These are phyloP conservation scores for Vigna reflexopilosa DNA, from an alignment of 306 rosid genomes.

Conservation along the genomic window DNA sequence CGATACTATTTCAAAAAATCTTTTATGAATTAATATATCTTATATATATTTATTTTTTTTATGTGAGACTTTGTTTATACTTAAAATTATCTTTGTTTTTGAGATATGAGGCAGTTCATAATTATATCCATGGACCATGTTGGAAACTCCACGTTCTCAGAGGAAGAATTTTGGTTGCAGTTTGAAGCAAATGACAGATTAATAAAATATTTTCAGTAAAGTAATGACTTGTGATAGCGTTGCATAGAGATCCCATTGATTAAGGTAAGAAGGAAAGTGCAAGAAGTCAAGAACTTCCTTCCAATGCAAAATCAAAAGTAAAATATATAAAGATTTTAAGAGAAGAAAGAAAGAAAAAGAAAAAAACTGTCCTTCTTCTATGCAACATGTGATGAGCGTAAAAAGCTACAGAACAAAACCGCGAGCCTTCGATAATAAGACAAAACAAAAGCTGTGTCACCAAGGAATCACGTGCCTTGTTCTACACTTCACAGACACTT, in stretches of 20 bases:
- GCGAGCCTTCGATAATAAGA: background rate
- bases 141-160: background rate
- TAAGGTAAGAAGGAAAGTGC: background rate
- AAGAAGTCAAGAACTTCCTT: constrained; percentile 1
- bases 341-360: background rate
- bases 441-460: constrained; percentile 7
- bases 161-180: background rate
- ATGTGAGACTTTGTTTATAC: no score
- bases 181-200: background rate
- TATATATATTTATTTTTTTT: no score
- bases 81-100: constrained; percentile 20
- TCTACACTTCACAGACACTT: background rate
- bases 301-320: background rate
- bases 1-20: no score
- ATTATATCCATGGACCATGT: background rate
- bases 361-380: background rate
- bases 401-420: constrained; percentile 2
- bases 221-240: background rate
- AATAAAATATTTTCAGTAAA: background rate
- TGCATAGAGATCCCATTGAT: background rate
- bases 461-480: background rate
- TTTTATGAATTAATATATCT: no score
- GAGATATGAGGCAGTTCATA: constrained; percentile 53
- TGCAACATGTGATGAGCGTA: constrained; percentile 7
- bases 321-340: background rate